Evolutionary conservation across 2,329 filamentous ascomycete species (phyloP).

Genomic region (Graphilbum fragrans): DNA sequence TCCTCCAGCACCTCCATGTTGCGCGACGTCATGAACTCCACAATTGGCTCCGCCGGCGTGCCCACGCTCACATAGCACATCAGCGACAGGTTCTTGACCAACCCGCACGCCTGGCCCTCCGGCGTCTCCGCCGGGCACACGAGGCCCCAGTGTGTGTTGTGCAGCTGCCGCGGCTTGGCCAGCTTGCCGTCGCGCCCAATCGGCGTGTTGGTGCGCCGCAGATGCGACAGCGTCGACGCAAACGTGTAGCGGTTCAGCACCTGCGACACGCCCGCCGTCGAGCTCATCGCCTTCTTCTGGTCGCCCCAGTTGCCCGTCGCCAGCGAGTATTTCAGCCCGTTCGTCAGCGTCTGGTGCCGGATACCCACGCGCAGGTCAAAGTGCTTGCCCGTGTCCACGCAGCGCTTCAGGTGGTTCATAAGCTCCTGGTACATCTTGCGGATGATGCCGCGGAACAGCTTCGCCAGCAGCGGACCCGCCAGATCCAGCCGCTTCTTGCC

Average conservation of each 20-base stretch:
- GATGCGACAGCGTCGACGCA: constrained; percentile 88
- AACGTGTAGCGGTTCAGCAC: constrained; percentile 98
- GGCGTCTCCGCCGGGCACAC: constrained; percentile 96
- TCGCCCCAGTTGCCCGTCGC: constrained; percentile 99
- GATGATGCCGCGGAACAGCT: constrained; percentile 87
- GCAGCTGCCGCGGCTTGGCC: constrained; percentile 91
- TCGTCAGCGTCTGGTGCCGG: constrained; percentile 82
- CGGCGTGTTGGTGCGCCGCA: constrained; percentile 93
- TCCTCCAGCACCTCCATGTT: constrained; percentile 97
- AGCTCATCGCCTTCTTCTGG: constrained; percentile 93
- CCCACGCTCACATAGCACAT: constrained; percentile 99
- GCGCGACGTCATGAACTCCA: constrained; percentile 89
- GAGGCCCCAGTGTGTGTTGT: constrained; percentile 97
- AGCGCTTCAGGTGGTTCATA: constrained; percentile 80
- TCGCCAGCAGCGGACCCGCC: constrained; percentile 87
- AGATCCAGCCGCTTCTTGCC: constrained; percentile 97
- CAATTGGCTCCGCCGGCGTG: constrained; percentile 77
- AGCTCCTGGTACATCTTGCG: constrained; percentile 85
- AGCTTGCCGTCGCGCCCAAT: constrained; percentile 97
- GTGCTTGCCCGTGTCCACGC: constrained; percentile 76
- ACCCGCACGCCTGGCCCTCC: constrained; percentile 93
- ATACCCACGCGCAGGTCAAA: constrained; percentile 88
- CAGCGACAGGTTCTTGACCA: constrained; percentile 93
- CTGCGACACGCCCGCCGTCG: constrained; percentile 94
- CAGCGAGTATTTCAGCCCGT: constrained; percentile 90